Conservation (phyloP, 208 protist species). For the Naegleria fowleri region DNA sequence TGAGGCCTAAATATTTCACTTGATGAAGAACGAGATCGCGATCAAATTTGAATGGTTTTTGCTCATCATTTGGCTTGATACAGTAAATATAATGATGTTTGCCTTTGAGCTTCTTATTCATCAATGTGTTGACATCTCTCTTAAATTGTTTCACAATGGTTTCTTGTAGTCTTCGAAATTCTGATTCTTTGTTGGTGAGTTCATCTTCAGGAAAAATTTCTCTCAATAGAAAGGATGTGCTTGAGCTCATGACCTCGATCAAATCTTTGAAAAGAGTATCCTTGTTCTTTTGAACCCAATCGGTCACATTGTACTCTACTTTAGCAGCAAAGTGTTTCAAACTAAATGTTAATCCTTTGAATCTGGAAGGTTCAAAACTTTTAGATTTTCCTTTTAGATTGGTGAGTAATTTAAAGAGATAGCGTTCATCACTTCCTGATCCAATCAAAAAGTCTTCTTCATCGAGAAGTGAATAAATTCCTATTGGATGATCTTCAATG, state of each 20-base stretch:
- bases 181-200: not conserved
- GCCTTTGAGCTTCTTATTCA: not conserved
- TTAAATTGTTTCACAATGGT: conserved; percentile 35
- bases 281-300: conserved; percentile 83
- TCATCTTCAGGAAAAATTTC: conserved; percentile 35
- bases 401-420: conserved; percentile 52
- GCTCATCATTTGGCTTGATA: not conserved
- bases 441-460: conserved; percentile 72
- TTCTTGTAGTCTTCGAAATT: conserved; percentile 19
- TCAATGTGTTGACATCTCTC: not conserved
- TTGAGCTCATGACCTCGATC: conserved; percentile 37
- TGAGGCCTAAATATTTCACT: not conserved
- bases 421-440: conserved; percentile 56
- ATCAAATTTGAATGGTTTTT: not conserved
- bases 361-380: conserved; percentile 46
- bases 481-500: conserved; percentile 49
- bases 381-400: conserved; percentile 62
- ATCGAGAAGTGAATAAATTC: conserved; percentile 77
- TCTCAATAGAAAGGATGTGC: not conserved
- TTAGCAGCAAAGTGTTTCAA: conserved; percentile 75
- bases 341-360: conserved; percentile 35
- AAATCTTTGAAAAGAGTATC: conserved; percentile 63
- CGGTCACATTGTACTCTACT: conserved; percentile 71
- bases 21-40: not conserved
- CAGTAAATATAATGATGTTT: conserved; percentile 2